A percentile compares a stretch with the other conserved stretches of the same genome.
Evolutionary conservation across 2,329 filamentous ascomycete species (phyloP).

Genomic region (Curvularia eragrostidis): DNA sequence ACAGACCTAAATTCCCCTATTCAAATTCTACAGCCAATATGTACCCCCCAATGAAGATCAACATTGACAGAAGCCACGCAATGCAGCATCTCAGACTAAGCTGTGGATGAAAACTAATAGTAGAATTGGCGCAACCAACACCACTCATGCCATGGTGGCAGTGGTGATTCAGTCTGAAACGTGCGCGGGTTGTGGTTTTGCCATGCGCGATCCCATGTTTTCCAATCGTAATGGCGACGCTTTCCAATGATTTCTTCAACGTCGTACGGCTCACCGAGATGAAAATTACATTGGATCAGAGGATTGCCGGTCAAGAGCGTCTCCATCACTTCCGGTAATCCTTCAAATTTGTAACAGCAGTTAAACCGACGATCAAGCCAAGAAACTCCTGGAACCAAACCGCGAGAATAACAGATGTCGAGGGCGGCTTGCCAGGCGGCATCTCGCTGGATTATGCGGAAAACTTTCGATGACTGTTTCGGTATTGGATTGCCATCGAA

Average conservation of each 20-base stretch:
- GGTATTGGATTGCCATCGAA: slow-evolving; percentile 14
- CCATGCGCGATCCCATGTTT: background rate
- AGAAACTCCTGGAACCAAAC: background rate
- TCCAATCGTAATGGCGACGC: background rate
- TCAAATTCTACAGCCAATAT: no score
- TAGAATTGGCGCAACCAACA: background rate
- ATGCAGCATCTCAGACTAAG: background rate
- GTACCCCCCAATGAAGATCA: no score
- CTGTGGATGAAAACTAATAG: background rate
- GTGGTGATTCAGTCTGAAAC: background rate
- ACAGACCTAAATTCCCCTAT: no score
- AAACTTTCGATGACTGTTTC: background rate
- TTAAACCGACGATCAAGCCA: background rate
- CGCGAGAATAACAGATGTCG: background rate
- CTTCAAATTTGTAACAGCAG: background rate
- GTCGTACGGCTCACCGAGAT: background rate
- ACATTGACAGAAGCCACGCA: no score
- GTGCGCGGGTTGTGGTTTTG: background rate
- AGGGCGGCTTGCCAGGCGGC: slow-evolving; percentile 1
- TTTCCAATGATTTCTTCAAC: background rate
- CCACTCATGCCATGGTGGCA: background rate
- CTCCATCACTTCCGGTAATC: background rate
- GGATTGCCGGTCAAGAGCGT: background rate
- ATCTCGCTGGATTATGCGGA: background rate
- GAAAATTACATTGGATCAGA: slow-evolving; percentile 1